Percentiles rank a stretch among this genome's conserved stretches.
Evolutionary conservation across 352 stramenopile genomes (phyloP).

Genomic region (Phytophthora podocarpi): DNA sequence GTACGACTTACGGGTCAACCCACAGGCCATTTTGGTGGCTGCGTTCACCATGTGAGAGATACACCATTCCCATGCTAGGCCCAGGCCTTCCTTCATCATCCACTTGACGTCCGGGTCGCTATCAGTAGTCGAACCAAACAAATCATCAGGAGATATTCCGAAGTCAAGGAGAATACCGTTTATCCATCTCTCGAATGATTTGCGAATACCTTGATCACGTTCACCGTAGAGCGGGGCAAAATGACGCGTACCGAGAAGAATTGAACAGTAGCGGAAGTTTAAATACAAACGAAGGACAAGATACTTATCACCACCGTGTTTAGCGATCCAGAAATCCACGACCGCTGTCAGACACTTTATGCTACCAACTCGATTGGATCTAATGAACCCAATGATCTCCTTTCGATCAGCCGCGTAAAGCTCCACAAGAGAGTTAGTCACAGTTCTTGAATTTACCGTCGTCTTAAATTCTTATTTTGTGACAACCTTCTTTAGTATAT

Average conservation of each 20-base stretch:
- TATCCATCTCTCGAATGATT: background rate
- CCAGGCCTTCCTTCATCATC: background rate
- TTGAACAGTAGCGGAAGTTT: slow-evolving; percentile 18
- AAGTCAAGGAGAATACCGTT: background rate
- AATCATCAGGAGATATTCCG: background rate
- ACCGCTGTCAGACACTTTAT: background rate
- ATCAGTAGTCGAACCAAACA: background rate
- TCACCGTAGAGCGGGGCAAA: background rate
- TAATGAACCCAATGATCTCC: too few relatives aligned
- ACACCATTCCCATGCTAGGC: background rate
- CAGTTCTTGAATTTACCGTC: background rate
- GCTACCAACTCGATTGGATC: background rate
- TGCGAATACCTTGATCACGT: background rate
- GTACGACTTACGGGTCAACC: background rate
- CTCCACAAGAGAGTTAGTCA: background rate
- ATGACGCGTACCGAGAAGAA: background rate
- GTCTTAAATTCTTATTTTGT: slow-evolving; percentile 3
- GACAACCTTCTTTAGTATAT: background rate
- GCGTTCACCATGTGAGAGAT: background rate
- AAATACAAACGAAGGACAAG: slow-evolving; percentile 34
- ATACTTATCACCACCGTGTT: slow-evolving; percentile 18
- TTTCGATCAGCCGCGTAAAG: background rate
- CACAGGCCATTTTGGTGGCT: background rate
- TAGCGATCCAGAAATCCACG: too few relatives aligned
- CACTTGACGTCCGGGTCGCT: background rate